Base-by-base conservation (phyloP, 1,284 basidiomycete genomes). In the Sporisorium reilianum region DNA sequence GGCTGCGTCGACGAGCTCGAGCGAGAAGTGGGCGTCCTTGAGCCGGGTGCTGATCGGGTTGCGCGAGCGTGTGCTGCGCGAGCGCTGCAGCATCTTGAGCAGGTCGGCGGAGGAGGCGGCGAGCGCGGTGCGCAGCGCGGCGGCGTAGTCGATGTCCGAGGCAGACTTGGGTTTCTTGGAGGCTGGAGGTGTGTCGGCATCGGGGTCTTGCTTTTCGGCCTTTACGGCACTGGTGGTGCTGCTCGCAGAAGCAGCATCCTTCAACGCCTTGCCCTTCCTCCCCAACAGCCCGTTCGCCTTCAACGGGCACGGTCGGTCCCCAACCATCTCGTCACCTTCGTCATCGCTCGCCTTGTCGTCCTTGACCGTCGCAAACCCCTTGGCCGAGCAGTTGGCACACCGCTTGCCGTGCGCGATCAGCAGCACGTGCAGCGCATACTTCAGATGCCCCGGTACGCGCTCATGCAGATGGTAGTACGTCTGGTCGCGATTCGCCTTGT, bases 401-500 rank as follows among this genome's bases (percentile, higher is more conserved):
- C 72, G 73, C 52, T 84, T 77, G 0, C 84, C 91, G 74, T 92
- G 91, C 28, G 87, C 86, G 42, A 92, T 89, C 86, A 93, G 88
- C 58, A 92, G 85, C 6, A 91, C 89, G 79, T 93, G 92, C 12
- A 93, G 84, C 0, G 89, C 89, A 78, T 91, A 91, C 81, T 92
- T 92, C 23, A 92, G 86, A 40, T 89, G 87, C 5, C 86, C 86
- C 6, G 91, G 90, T 22, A 92, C 87, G 23, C 85, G 86, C 49
- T 89, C 85, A 78, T 92, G 91, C 34, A 92, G 85, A 83, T 92
- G 91, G 25, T 89, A 90, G 84, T 92, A 91, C 2, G 90, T 88
- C 23, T 88, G 88, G 16, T 92, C 89, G 16, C 91, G 86, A 32
- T 66, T 77, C 18, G 90, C 89, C 55, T 86, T 88, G n/a, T 82